These are phyloP conservation scores for Dendrocalamus sinicus DNA, from an alignment of 176 grass and related monocot genomes.

Conservation along the genomic window DNA sequence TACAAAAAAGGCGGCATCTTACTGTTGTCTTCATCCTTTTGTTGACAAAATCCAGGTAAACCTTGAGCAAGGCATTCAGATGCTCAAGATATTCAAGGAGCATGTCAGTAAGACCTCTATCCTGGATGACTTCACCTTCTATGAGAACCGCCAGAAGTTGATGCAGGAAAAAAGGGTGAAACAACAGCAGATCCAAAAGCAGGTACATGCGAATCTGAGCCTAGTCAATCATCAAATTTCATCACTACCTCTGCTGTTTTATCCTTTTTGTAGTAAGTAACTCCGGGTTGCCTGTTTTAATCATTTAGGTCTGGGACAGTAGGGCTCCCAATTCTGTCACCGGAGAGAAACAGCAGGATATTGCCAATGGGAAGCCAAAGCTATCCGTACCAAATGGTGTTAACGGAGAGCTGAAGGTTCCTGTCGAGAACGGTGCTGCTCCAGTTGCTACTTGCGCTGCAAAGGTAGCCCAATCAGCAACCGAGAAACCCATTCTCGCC, in stretches of 20 bases:
- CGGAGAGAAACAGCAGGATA: conserved; percentile 61
- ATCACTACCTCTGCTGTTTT: background rate
- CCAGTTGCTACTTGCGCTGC: conserved; percentile 41
- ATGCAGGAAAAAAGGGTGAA: conserved; percentile 90
- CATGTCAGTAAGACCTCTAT: conserved; percentile 79
- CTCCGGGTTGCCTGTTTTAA: background rate
- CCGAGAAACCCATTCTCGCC: conserved; percentile 24
- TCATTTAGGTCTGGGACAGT: conserved; percentile 73
- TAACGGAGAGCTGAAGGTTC: conserved; percentile 55
- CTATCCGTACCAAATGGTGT: conserved; percentile 44
- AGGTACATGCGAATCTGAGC: conserved; percentile 38
- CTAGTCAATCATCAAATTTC: background rate
- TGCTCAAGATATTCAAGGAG: conserved; percentile 96
- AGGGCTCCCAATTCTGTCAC: conserved; percentile 41
- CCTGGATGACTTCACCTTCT: conserved; percentile 87
- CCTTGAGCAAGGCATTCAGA: conserved; percentile 86
- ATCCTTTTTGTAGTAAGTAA: background rate
- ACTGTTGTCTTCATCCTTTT: background rate
- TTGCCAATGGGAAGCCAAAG: conserved; percentile 51
- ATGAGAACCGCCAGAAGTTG: conserved; percentile 86
- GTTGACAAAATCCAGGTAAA: conserved; percentile 57
- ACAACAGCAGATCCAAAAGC: conserved; percentile 76
- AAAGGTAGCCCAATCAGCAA: conserved; percentile 51
- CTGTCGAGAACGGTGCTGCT: conserved; percentile 48
- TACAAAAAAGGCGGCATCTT: conserved; percentile 16